phyloP scores from a whole-genome alignment of 208 protist species.

The Tritrichomonas foetus region DNA sequence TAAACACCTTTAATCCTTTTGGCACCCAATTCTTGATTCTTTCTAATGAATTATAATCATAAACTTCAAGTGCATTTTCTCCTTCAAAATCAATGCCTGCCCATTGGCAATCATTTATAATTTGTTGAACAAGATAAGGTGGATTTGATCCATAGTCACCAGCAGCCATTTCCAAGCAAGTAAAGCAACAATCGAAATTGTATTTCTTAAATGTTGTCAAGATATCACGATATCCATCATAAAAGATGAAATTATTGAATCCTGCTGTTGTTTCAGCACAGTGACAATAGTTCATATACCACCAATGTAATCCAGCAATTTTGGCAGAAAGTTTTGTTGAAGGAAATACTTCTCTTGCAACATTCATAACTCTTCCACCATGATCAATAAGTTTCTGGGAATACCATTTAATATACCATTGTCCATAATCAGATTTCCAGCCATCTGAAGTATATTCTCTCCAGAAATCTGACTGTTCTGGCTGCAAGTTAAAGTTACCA shows the following conservation, averaged over 20 bases:
- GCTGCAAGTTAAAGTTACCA: neutral
- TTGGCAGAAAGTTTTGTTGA: neutral
- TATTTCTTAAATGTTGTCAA: neutral
- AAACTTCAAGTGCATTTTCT: neutral
- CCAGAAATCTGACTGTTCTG: neutral
- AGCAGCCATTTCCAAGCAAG: neutral
- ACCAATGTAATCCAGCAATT: neutral
- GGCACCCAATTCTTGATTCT: neutral
- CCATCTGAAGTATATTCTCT: neutral
- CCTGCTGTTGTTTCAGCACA: neutral
- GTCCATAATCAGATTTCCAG: neutral
- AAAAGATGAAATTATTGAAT: neutral
- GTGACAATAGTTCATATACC: neutral
- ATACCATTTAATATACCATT: neutral
- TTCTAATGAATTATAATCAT: neutral
- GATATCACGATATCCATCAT: neutral
- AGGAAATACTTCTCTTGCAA: neutral
- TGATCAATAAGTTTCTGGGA: neutral
- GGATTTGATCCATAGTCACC: neutral
- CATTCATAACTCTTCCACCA: neutral
- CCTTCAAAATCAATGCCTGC: neutral
- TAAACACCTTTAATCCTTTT: neutral
- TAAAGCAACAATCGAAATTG: neutral
- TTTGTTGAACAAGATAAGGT: neutral
- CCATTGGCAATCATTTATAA: neutral